Base-by-base conservation (phyloP, 345 rosid genomes). In the Draba incana region DNA sequence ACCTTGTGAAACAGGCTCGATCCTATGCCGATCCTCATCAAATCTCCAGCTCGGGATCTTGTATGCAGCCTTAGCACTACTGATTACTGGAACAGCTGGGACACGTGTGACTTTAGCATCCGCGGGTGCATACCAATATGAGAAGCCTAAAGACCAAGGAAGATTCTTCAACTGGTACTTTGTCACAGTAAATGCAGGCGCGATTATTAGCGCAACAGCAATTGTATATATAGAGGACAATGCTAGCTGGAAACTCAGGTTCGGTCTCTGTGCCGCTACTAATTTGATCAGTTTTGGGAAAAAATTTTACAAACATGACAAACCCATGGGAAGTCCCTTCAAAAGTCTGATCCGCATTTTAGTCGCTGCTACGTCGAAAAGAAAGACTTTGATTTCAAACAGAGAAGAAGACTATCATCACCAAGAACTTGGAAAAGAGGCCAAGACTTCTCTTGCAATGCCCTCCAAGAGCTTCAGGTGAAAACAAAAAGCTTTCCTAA, bases 151-250 rank as follows among this genome's bases (percentile, higher is more conserved):
- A 42, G 81, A 80, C 48, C 83, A 71, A 69, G 66, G 51, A 4
- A 44, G 55, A 30, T 86, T 77, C 70, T 86, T 86, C 79, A 81
- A 81, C 57, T 86, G 89, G 89, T 84, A 46, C 24, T 78, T 81
- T 66, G 45, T 83, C 64, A 67, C 75, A 3, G 0, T 57, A 28
- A 81, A 83, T 57, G 4, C 55, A 1, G 57, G 47, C 1, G 35
- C 30, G 1, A 66, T 67, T 9, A 35, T 81, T 9, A 58, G 81
- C 45, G 28, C 44, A 20, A 83, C 85, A 0, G 78, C 59, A 1
- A 4, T 84, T 47, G 82, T 83, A 10, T 83, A 81, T 6, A 7
- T 79, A 0, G 71, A 84, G 64, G 85, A 81, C 10, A 83, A 74
- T 13, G 68, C 82, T 8, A 76, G 85, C 27, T 84, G 89, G 89